Conservation (phyloP, 208 protist species). For the Acanthamoeba comandoni region DNA sequence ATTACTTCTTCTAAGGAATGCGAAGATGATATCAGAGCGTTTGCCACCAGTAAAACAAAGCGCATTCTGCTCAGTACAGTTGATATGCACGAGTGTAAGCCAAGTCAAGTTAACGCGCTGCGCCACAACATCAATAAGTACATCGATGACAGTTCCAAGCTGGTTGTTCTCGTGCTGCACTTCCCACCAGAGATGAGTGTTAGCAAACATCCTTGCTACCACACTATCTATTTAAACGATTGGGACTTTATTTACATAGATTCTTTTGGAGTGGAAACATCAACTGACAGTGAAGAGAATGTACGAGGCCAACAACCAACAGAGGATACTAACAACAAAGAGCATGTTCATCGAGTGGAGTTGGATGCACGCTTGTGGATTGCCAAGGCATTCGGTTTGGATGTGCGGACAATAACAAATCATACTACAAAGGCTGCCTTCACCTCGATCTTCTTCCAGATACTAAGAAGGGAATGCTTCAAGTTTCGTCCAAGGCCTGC, state of each 20-base stretch:
- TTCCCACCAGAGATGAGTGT: conserved; percentile 74
- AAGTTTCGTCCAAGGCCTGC: neutral
- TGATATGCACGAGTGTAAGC: conserved; percentile 32
- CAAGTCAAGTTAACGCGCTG: conserved; percentile 31
- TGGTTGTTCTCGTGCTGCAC: conserved; percentile 60
- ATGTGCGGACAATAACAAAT: too few species aligned
- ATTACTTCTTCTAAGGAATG: conserved; percentile 12
- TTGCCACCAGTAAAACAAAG: neutral
- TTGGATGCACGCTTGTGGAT: conserved; percentile 19
- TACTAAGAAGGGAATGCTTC: neutral
- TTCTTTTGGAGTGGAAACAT: conserved; percentile 39
- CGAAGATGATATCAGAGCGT: neutral
- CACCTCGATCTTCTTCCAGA: neutral
- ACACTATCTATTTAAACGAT: conserved; percentile 60
- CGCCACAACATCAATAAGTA: conserved; percentile 18
- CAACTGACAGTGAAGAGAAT: neutral
- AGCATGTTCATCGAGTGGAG: neutral
- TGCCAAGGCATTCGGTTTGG: conserved; percentile 21
- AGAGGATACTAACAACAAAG: neutral
- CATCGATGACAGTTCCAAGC: conserved; percentile 11
- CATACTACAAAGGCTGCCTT: conserved; percentile 1
- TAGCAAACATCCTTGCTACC: conserved; percentile 6
- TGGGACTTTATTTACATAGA: conserved; percentile 78
- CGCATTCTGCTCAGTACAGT: neutral
- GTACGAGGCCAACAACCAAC: neutral